A percentile compares a stretch with the other conserved stretches of the same genome.
These are phyloP conservation scores for Ulvella scutata DNA, from an alignment of 139 green algal species.

Conservation along the genomic window DNA sequence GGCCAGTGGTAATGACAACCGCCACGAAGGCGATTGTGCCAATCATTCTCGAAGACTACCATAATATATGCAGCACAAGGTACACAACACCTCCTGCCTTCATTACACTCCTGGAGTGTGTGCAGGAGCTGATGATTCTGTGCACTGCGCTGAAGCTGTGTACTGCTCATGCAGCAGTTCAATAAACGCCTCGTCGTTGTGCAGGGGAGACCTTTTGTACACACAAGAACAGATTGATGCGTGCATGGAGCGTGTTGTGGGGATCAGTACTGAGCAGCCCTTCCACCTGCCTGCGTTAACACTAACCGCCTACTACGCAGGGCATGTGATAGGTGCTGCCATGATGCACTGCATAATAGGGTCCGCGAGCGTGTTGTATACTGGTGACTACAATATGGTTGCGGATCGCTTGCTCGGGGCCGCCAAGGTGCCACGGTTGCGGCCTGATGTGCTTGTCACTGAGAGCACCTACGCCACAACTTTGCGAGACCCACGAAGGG, in stretches of 20 bases:
- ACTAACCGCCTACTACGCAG: conserved; percentile 41
- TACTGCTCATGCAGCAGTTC: neutral
- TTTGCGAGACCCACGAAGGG: conserved; percentile 28
- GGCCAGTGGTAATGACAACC: conserved; percentile 53
- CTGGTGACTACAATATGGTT: conserved; percentile 51
- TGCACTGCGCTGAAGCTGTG: too few species aligned
- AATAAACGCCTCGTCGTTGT: too few species aligned
- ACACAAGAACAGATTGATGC: conserved; percentile 15
- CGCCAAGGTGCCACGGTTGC: conserved; percentile 18
- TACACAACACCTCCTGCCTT: neutral
- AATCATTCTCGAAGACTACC: conserved; percentile 59
- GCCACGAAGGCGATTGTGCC: conserved; percentile 49
- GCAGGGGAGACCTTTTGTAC: conserved; percentile 18
- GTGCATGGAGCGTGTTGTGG: neutral
- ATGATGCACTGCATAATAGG: conserved; percentile 37
- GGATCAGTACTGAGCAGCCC: neutral
- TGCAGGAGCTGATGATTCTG: too few species aligned
- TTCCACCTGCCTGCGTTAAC: conserved; percentile 9
- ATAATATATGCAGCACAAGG: neutral
- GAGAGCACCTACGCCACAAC: conserved; percentile 63
- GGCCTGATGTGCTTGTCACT: conserved; percentile 45
- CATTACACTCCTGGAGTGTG: too few species aligned
- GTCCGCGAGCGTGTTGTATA: conserved; percentile 20
- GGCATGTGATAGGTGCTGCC: conserved; percentile 44
- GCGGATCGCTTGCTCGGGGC: conserved; percentile 46